Conservation (phyloP, 495 filamentous ascomycete species). For the Penicillium nucicola region DNA sequence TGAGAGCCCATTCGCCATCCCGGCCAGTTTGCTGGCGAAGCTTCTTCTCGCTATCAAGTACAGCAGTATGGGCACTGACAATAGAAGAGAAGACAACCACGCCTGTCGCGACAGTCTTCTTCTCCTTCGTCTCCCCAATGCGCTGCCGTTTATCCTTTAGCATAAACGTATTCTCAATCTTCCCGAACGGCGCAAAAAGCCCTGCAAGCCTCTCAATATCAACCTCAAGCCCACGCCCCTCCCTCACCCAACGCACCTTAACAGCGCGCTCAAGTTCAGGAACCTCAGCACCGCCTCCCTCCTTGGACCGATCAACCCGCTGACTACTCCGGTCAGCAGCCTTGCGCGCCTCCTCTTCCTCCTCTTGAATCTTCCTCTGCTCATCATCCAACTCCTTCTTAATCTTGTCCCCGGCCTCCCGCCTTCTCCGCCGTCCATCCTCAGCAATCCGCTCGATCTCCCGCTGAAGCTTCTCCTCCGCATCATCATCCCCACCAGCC, state of each 20-base stretch:
- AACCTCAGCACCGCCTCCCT: conserved; percentile 44
- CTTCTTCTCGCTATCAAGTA: conserved; percentile 50
- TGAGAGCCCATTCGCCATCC: conserved; percentile 38
- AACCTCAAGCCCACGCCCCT: conserved; percentile 41
- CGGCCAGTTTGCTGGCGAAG: conserved; percentile 20
- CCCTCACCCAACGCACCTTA: conserved; percentile 56
- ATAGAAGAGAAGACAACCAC: conserved; percentile 57
- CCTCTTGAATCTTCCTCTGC: conserved; percentile 35
- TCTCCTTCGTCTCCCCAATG: conserved; percentile 49
- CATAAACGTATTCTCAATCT: conserved; percentile 51
- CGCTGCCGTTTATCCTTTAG: conserved; percentile 54
- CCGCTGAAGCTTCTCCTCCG: conserved; percentile 54
- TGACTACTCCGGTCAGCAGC: conserved; percentile 31
- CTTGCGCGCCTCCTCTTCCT: conserved; percentile 34
- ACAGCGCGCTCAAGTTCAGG: conserved; percentile 57
- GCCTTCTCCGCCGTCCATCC: conserved; percentile 53
- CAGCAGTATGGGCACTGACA: conserved; percentile 58
- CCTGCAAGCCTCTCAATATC: conserved; percentile 41
- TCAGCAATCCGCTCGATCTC: conserved; percentile 63
- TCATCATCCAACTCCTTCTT: conserved; percentile 50
- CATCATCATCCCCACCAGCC: conserved; percentile 42
- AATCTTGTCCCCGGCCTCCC: conserved; percentile 47
- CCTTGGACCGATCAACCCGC: conserved; percentile 39
- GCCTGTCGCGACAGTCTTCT: conserved; percentile 51
- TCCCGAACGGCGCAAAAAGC: conserved; percentile 54